These are phyloP conservation scores for Acanthamoeba healyi DNA, from an alignment of 208 protist genomes.

Conservation along the genomic window DNA sequence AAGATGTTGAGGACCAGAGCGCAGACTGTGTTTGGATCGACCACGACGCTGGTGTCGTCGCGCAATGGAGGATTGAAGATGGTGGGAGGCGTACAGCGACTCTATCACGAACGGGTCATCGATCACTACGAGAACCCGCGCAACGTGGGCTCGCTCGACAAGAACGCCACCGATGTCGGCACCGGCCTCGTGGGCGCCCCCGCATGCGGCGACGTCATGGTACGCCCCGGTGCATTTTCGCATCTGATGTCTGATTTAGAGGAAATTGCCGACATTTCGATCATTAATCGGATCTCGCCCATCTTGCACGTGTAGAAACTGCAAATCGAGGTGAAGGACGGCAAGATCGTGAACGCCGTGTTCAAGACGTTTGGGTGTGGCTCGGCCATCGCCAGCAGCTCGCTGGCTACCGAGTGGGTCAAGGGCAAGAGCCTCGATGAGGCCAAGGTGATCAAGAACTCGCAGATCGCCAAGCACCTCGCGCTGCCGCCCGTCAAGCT, in stretches of 20 bases:
- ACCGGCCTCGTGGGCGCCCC: constrained; percentile 93
- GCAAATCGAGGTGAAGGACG: constrained; percentile 34
- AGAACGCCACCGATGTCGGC: constrained; percentile 96
- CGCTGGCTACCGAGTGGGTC: constrained; percentile 97
- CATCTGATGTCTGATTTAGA: too few relatives aligned
- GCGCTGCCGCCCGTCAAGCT: constrained; percentile 99
- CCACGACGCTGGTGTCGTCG: neutral
- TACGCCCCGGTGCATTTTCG: too few relatives aligned
- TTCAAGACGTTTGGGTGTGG: constrained; percentile 29
- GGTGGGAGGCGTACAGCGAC: neutral
- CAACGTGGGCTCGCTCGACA: constrained; percentile 98
- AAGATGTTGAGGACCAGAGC: neutral
- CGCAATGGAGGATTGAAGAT: neutral
- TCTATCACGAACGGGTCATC: constrained; percentile 97
- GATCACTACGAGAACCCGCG: constrained; percentile 99
- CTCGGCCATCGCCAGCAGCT: constrained; percentile 95
- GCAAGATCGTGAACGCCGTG: constrained; percentile 21
- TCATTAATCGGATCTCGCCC: too few relatives aligned
- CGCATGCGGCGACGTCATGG: constrained; percentile 68
- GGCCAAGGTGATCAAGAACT: constrained; percentile 97
- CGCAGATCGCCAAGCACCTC: constrained; percentile 98
- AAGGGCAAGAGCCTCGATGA: constrained; percentile 98
- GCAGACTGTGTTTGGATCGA: neutral
- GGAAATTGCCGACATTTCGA: too few relatives aligned
- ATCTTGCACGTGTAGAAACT: too few relatives aligned